Evolutionary conservation across 1,139 yeast species (phyloP), one percentile per base, ranked within the genome.

Genomic region (Debaryomyces robertsiae): DNA sequence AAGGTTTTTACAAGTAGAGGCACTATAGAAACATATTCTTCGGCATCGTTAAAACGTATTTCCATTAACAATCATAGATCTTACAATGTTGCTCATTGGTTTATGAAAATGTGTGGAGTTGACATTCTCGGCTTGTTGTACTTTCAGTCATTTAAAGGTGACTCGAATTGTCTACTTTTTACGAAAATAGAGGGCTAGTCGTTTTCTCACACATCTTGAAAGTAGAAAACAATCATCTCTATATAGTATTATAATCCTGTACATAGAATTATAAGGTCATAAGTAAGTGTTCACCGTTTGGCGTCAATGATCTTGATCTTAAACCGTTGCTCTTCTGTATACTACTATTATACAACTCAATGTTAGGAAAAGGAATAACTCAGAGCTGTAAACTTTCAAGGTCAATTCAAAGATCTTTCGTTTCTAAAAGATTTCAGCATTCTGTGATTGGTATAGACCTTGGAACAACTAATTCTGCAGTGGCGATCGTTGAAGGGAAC

Each of bases 381-480:
- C 24, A 24, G 17, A 25, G 6, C n/a, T 6, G 28, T 17, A 33
- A 10, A 7, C 11, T 16, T 15, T 9, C 25, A 13, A 15, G 16
- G 10, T 27, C 36, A 16, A 33, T 25, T 16, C 30, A 33, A n/a
- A 33, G 36, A 19, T 15, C 11, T n/a, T 24, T 27, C 11, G 9
- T 25, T 9, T 33, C 11, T 18, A 24, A 17, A 24, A 36, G 47
- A 18, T 38, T 42, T 34, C 42, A 47, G 44, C 67, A 60, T 33
- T 48, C 59, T 6, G 89, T 84, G 2, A 77, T 85, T 38, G 94
- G 94, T 32, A 84, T 85, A 45, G 94, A 85, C 57, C 61, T 85
- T 36, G 94, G 94, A 10, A 85, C 94, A 4, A 85, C 94, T 10
- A 85, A 85, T 53, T 84, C 91, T 10, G 93, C 93, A 0, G 93